Percentiles rank a stretch among this genome's conserved stretches.
Conservation (phyloP, 2,329 filamentous ascomycete genomes). For the Aspergillus fischeri region DNA sequence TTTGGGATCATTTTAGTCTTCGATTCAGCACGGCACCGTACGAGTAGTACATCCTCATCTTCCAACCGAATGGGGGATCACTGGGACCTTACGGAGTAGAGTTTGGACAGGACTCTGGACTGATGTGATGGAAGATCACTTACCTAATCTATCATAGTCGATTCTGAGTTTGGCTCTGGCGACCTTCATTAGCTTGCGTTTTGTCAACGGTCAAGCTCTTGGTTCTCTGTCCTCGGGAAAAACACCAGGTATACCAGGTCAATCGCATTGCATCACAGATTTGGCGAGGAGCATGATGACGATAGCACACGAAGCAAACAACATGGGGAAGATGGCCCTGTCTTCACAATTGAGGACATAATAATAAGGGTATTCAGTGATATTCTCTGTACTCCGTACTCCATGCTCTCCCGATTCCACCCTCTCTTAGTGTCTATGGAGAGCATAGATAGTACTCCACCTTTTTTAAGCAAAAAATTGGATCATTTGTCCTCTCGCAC, state of each 20-base stretch:
- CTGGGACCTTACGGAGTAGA: background rate
- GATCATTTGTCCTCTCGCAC: background rate
- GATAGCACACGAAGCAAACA: background rate
- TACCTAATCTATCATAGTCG: background rate
- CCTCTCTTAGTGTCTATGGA: background rate
- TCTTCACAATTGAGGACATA: no score
- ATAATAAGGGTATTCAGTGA: background rate
- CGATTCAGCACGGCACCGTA: background rate
- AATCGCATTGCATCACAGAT: background rate
- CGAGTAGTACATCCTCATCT: background rate
- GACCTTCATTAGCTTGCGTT: background rate
- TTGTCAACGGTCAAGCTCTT: background rate
- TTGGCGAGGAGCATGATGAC: background rate
- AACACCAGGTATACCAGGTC: no score
- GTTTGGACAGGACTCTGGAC: background rate
- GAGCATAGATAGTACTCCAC: background rate
- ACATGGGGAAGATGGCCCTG: no score
- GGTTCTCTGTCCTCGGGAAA: background rate
- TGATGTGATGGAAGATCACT: background rate
- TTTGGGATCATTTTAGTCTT: no score
- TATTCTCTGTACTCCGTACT: background rate
- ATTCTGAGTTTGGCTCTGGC: background rate
- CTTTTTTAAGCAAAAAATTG: background rate
- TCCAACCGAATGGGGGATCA: background rate
- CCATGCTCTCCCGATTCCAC: background rate